Percentiles rank a stretch among this genome's conserved stretches.
Evolutionary conservation across 164 flowering plant genomes (phyloP).

Genomic region (Echeveria elegans): DNA sequence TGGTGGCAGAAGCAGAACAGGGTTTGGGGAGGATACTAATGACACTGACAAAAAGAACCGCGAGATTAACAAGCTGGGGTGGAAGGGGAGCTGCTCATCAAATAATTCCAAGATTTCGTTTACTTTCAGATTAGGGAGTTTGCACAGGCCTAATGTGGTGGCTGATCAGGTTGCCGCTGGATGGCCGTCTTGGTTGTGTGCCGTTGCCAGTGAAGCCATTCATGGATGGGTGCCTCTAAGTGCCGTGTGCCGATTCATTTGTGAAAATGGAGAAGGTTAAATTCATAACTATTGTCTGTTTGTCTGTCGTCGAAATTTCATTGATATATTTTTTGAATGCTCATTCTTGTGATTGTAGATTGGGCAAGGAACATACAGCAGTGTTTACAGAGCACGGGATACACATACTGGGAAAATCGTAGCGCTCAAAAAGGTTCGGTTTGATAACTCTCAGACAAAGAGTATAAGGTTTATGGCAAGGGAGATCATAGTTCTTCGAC

Average conservation of each 20-base stretch:
- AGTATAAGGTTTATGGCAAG: slow-evolving; percentile 94
- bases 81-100: slow-evolving; percentile 1
- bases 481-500: slow-evolving; percentile 70
- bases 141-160: slow-evolving; percentile 30
- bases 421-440: slow-evolving; percentile 87
- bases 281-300: background rate
- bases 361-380: slow-evolving; percentile 97
- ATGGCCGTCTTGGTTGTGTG: slow-evolving; percentile 84
- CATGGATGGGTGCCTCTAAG: slow-evolving; percentile 75
- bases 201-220: slow-evolving; percentile 70
- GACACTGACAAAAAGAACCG: background rate
- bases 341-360: slow-evolving; percentile 30
- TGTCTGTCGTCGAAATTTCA: background rate
- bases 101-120: slow-evolving; percentile 20
- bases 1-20: slow-evolving; percentile 22
- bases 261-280: slow-evolving; percentile 87
- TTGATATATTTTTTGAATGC: background rate
- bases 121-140: slow-evolving; percentile 41
- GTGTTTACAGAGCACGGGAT: slow-evolving; percentile 75
- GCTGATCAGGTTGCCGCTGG: slow-evolving; percentile 75
- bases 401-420: slow-evolving; percentile 59
- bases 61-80: slow-evolving; percentile 3
- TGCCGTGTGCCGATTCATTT: slow-evolving; percentile 57
- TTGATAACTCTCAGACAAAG: slow-evolving; percentile 80
- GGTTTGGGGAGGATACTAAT: slow-evolving; percentile 9